Conservation (phyloP, 2,329 filamentous ascomycete genomes). For the Exophiala calicioides region DNA sequence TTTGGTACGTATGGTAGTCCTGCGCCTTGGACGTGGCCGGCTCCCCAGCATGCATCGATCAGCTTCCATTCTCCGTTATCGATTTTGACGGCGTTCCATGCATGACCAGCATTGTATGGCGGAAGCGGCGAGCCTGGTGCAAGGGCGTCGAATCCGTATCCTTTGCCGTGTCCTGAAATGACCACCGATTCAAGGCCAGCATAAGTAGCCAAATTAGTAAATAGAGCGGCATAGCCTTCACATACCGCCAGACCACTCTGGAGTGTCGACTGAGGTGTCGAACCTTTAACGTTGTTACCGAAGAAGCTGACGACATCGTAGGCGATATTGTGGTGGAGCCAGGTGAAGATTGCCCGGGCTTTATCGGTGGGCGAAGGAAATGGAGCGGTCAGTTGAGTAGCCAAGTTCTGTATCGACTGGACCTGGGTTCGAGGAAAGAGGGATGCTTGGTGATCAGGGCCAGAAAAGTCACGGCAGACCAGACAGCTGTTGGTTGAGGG, state of each 20-base stretch:
- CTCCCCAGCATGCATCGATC: slow-evolving; percentile 90
- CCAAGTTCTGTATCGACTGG: slow-evolving; percentile 74
- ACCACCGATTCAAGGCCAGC: slow-evolving; percentile 78
- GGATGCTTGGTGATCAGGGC: slow-evolving; percentile 73
- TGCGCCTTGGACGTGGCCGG: slow-evolving; percentile 64
- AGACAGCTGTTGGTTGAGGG: slow-evolving; percentile 58
- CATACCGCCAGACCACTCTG: slow-evolving; percentile 81
- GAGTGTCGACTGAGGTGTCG: slow-evolving; percentile 72
- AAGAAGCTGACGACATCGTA: slow-evolving; percentile 86
- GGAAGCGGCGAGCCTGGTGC: slow-evolving; percentile 67
- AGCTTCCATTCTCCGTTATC: slow-evolving; percentile 90
- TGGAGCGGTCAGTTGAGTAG: slow-evolving; percentile 72
- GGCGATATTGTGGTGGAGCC: slow-evolving; percentile 89
- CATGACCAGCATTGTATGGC: slow-evolving; percentile 67
- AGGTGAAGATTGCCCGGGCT: slow-evolving; percentile 87
- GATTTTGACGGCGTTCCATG: slow-evolving; percentile 90
- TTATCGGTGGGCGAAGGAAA: slow-evolving; percentile 87
- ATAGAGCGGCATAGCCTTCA: slow-evolving; percentile 84
- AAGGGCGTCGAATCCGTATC: slow-evolving; percentile 69
- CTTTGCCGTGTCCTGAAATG: slow-evolving; percentile 80
- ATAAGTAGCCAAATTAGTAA: slow-evolving; percentile 72
- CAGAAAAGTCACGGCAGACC: slow-evolving; percentile 83
- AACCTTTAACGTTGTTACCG: slow-evolving; percentile 64
- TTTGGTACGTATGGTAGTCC: slow-evolving; percentile 63
- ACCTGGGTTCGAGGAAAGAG: slow-evolving; percentile 73